Evolutionary conservation across 495 filamentous ascomycete genomes (phyloP).

Genomic region (Annulohypoxylon moriforme): DNA sequence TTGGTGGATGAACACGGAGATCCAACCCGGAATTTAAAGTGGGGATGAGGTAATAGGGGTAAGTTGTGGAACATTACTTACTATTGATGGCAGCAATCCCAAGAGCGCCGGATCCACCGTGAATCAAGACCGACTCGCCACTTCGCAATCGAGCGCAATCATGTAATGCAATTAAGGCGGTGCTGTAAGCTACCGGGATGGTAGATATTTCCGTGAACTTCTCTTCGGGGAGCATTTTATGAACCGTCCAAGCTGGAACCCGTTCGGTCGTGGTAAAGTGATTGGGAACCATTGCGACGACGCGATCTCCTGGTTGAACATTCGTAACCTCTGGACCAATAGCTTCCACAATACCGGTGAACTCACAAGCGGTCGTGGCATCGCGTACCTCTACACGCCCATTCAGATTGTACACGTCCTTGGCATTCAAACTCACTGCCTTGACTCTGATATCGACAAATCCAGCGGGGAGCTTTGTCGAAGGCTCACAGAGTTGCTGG

Average conservation of each 20-base stretch:
- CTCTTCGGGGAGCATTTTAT: slow-evolving; percentile 42
- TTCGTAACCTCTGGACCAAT: slow-evolving; percentile 9
- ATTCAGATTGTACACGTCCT: slow-evolving; percentile 42
- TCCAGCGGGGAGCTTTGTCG: slow-evolving; percentile 7
- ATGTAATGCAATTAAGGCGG: slow-evolving; percentile 61
- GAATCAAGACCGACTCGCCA: slow-evolving; percentile 65
- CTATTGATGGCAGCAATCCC: slow-evolving; percentile 43
- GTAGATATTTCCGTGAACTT: slow-evolving; percentile 41
- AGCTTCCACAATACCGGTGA: slow-evolving; percentile 23
- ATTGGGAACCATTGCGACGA: slow-evolving; percentile 45
- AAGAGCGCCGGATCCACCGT: slow-evolving; percentile 53
- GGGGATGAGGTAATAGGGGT: background rate
- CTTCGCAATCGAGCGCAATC: slow-evolving; percentile 47
- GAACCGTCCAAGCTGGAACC: slow-evolving; percentile 44
- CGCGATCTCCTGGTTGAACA: slow-evolving; percentile 51
- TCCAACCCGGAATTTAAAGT: too few species aligned
- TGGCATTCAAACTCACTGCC: slow-evolving; percentile 54
- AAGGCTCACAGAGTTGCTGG: slow-evolving; percentile 6
- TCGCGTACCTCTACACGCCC: slow-evolving; percentile 24
- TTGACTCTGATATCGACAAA: slow-evolving; percentile 52
- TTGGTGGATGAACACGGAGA: too few species aligned
- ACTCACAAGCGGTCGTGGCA: slow-evolving; percentile 18
- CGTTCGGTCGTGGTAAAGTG: slow-evolving; percentile 49
- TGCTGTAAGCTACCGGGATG: slow-evolving; percentile 58
- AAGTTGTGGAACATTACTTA: background rate